A percentile compares a stretch with the other conserved stretches of the same genome.
Conservation (phyloP, 148 eudicot species). For the Mesembryanthemum crystallinum region DNA sequence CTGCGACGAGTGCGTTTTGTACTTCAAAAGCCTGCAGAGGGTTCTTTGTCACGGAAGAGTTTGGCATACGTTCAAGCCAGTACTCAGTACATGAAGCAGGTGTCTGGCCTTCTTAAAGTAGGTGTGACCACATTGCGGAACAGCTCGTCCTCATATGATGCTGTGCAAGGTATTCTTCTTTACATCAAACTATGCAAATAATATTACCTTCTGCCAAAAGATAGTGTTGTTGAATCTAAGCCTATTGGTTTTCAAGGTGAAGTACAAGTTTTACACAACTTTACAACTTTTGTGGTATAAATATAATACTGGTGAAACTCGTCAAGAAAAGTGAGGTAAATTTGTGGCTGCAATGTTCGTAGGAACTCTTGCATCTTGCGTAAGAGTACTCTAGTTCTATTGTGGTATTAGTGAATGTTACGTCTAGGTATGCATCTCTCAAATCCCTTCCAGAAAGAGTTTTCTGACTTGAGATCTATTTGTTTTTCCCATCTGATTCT, state of each 20-base stretch:
- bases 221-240: not conserved
- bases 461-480: not conserved
- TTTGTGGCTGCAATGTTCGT: not conserved
- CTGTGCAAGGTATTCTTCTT: slow-evolving; percentile 55
- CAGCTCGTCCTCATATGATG: slow-evolving; percentile 66
- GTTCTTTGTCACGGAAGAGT: slow-evolving; percentile 75
- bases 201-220: no score
- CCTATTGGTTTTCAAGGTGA: not conserved
- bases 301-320: not conserved
- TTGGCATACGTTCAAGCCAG: slow-evolving; percentile 88
- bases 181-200: not conserved
- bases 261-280: not conserved
- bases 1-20: slow-evolving; percentile 56
- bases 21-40: slow-evolving; percentile 53
- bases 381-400: not conserved
- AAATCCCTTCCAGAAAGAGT: not conserved
- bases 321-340: not conserved
- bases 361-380: not conserved
- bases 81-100: slow-evolving; percentile 77
- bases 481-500: slow-evolving; percentile 15
- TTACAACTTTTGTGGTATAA: not conserved
- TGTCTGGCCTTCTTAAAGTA: slow-evolving; percentile 80
- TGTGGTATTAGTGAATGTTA: not conserved
- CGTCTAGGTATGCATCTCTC: not conserved
- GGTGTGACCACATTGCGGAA: slow-evolving; percentile 77